These are phyloP conservation scores for Termitomyces sp. DNA, from an alignment of 768 basidiomycete species.

Conservation along the genomic window DNA sequence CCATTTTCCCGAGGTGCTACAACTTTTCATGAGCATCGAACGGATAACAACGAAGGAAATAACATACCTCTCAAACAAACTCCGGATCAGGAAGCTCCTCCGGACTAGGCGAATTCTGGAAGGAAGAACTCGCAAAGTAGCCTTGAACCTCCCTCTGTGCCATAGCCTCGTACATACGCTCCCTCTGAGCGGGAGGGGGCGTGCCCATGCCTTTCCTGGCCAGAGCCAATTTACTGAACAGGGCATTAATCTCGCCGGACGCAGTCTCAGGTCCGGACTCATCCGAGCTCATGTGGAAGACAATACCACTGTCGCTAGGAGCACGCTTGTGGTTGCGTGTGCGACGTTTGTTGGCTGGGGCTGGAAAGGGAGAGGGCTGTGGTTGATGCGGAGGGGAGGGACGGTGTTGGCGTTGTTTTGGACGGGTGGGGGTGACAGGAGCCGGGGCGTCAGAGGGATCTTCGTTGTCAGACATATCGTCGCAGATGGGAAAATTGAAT, in stretches of 20 bases:
- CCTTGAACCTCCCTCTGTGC: conserved; percentile 32
- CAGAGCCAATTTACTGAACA: conserved; percentile 10
- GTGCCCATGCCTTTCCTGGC: conserved; percentile 6
- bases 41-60: not conserved
- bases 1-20: conserved; percentile 5
- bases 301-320: conserved; percentile 60
- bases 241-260: conserved; percentile 42
- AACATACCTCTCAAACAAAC: conserved; percentile 40
- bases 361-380: conserved; percentile 22
- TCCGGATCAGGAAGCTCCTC: conserved; percentile 74
- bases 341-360: conserved; percentile 7
- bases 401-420: conserved; percentile 32
- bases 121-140: conserved; percentile 77
- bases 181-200: conserved; percentile 18
- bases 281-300: conserved; percentile 76
- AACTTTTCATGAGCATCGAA: not conserved
- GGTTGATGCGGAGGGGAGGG: conserved; percentile 56
- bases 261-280: conserved; percentile 32
- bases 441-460: conserved; percentile 23
- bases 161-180: conserved; percentile 31
- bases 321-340: conserved; percentile 50
- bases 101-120: conserved; percentile 86
- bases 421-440: conserved; percentile 48
- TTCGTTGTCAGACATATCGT: conserved; percentile 48
- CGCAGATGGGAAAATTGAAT: conserved; percentile 64